A percentile compares a stretch with the other conserved stretches of the same genome.
Evolutionary conservation across 2,329 filamentous ascomycete species (phyloP).

Genomic region (Colletotrichum tabaci): DNA sequence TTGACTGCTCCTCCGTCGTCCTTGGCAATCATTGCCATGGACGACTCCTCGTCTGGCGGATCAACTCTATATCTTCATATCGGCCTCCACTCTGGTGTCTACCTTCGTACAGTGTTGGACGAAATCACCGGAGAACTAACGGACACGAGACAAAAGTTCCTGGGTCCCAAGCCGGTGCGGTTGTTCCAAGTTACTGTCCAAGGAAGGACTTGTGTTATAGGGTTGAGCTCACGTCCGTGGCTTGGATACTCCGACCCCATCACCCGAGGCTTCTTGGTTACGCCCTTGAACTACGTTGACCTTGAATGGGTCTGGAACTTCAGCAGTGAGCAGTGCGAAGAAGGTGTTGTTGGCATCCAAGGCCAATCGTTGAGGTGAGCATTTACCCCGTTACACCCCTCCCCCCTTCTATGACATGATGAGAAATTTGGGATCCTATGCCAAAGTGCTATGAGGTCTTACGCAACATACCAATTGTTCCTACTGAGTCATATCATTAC

Average conservation of each 20-base stretch:
- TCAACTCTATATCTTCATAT: slow-evolving; percentile 96
- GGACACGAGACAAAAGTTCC: slow-evolving; percentile 93
- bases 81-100: slow-evolving; percentile 94
- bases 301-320: slow-evolving; percentile 98
- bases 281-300: slow-evolving; percentile 88
- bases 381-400: slow-evolving; percentile 46
- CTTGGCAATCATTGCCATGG: slow-evolving; percentile 94
- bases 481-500: slow-evolving; percentile 77
- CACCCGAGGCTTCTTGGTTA: slow-evolving; percentile 90
- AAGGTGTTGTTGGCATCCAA: slow-evolving; percentile 95
- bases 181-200: slow-evolving; percentile 93
- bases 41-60: slow-evolving; percentile 90
- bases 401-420: slow-evolving; percentile 66
- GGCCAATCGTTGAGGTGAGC: slow-evolving; percentile 87
- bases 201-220: slow-evolving; percentile 86
- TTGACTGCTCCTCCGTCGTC: slow-evolving; percentile 91
- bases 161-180: slow-evolving; percentile 91
- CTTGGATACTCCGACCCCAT: slow-evolving; percentile 92
- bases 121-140: slow-evolving; percentile 96
- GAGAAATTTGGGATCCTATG: slow-evolving; percentile 73
- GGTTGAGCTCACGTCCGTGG: slow-evolving; percentile 95
- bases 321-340: slow-evolving; percentile 91
- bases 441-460: slow-evolving; percentile 69
- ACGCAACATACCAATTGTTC: slow-evolving; percentile 89
- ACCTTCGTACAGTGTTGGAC: slow-evolving; percentile 93